Percentiles rank a stretch among this genome's conserved stretches.
phyloP scores from a whole-genome alignment of 208 protist species.

The Trypanosoma conorhini region DNA sequence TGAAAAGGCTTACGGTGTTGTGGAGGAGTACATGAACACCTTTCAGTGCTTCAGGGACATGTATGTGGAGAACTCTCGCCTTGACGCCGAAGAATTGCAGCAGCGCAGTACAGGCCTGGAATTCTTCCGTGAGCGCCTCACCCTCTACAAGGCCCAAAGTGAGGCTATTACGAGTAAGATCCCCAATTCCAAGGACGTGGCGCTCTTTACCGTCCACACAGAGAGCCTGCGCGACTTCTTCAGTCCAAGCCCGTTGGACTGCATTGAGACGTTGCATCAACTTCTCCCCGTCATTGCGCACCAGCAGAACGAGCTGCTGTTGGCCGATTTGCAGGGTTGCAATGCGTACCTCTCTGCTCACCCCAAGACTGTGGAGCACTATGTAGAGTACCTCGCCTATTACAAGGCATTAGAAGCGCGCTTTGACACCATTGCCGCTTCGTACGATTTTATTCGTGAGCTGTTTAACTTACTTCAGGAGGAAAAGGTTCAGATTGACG shows the following conservation, averaged over 20 bases:
- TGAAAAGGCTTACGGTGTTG: constrained; percentile 64
- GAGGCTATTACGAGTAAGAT: constrained; percentile 88
- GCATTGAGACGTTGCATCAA: constrained; percentile 85
- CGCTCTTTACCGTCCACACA: constrained; percentile 86
- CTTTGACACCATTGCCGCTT: constrained; percentile 77
- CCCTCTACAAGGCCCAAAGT: constrained; percentile 85
- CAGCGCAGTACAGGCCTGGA: constrained; percentile 67
- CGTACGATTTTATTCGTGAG: constrained; percentile 92
- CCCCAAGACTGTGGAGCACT: constrained; percentile 93
- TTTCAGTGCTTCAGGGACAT: constrained; percentile 90
- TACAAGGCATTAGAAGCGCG: constrained; percentile 71
- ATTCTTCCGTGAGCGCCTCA: constrained; percentile 87
- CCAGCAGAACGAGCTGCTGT: constrained; percentile 83
- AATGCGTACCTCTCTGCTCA: constrained; percentile 75
- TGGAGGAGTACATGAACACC: constrained; percentile 75
- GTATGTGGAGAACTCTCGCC: constrained; percentile 79
- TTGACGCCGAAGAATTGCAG: constrained; percentile 68
- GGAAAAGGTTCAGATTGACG: constrained; percentile 86
- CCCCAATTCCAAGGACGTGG: constrained; percentile 81
- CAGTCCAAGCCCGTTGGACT: constrained; percentile 86
- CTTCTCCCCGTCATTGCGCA: constrained; percentile 93
- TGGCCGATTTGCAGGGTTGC: constrained; percentile 83
- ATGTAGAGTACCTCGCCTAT: constrained; percentile 90
- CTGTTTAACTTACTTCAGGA: constrained; percentile 87
- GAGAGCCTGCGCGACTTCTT: constrained; percentile 90